A percentile compares a stretch with the other conserved stretches of the same genome.
phyloP scores from a whole-genome alignment of 805 yeast genomes.

The Saturnispora quitensis region DNA sequence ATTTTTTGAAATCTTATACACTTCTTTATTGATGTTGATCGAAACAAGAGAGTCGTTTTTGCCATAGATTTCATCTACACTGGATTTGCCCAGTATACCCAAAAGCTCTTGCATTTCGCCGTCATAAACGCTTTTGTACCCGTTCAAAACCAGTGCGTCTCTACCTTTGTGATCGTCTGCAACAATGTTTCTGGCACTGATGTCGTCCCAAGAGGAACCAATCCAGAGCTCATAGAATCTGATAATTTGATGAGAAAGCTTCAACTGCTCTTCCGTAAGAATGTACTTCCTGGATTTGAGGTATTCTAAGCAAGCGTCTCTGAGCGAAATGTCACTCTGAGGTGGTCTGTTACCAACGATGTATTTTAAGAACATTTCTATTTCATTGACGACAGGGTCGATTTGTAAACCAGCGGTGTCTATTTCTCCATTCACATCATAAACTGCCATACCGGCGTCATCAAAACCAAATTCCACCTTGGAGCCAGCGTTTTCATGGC shows the following conservation, averaged over 20 bases:
- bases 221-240: constrained; percentile 66
- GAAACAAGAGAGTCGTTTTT: constrained; percentile 6
- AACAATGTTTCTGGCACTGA: constrained; percentile 47
- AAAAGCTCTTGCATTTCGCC: constrained; percentile 24
- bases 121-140: constrained; percentile 36
- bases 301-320: constrained; percentile 40
- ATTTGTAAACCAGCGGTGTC: constrained; percentile 45
- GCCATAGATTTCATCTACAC: constrained; percentile 9
- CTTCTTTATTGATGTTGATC: constrained; percentile 18
- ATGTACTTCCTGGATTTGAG: constrained; percentile 35
- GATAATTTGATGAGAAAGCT: constrained; percentile 39
- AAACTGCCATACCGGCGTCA: constrained; percentile 20
- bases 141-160: constrained; percentile 55
- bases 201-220: constrained; percentile 56
- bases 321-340: constrained; percentile 47
- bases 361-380: constrained; percentile 18
- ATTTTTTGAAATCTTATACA: constrained; percentile 20
- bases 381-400: constrained; percentile 26
- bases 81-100: not conserved
- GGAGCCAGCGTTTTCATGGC: constrained; percentile 10
- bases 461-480: constrained; percentile 26
- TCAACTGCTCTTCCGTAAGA: constrained; percentile 42
- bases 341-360: constrained; percentile 15
- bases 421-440: constrained; percentile 18
- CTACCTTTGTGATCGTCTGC: constrained; percentile 52